Evolutionary conservation across 192 early-diverging fungal species (phyloP).

Genomic region (Phycomyces nitens): DNA sequence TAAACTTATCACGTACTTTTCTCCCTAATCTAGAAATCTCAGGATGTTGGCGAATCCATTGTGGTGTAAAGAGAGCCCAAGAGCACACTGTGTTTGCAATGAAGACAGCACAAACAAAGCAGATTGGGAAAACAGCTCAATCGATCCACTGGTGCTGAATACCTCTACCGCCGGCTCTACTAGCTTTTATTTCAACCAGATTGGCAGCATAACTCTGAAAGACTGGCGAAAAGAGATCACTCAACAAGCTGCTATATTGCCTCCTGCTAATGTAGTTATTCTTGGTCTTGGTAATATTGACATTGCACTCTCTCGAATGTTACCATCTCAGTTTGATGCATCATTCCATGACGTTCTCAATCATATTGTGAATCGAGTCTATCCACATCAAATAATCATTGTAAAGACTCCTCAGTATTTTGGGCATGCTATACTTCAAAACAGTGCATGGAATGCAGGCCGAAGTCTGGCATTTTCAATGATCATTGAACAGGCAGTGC

Average conservation of each 20-base stretch:
- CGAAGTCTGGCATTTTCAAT: constrained; percentile 24
- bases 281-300: constrained; percentile 23
- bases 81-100: constrained; percentile 18
- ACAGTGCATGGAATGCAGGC: constrained; percentile 25
- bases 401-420: constrained; percentile 26
- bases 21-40: not conserved
- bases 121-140: constrained; percentile 6
- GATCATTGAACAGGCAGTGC: constrained; percentile 3
- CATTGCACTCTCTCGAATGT: constrained; percentile 3
- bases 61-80: too few relatives aligned
- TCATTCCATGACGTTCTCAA: constrained; percentile 9
- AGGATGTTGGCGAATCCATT: not conserved
- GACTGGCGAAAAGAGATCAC: constrained; percentile 15
- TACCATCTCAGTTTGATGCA: constrained; percentile 10
- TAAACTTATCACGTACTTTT: not conserved
- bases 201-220: not conserved
- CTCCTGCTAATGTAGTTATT: constrained; percentile 21
- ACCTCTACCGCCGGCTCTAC: constrained; percentile 3
- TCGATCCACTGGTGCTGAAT: constrained; percentile 4
- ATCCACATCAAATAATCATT: constrained; percentile 19
- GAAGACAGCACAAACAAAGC: constrained; percentile 9
- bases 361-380: not conserved
- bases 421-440: constrained; percentile 3
- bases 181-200: constrained; percentile 6
- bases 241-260: not conserved